Evolutionary conservation across 2,329 filamentous ascomycete genomes (phyloP), one percentile per base, ranked within the genome.

Genomic region (Fusarium praegraminearum): DNA sequence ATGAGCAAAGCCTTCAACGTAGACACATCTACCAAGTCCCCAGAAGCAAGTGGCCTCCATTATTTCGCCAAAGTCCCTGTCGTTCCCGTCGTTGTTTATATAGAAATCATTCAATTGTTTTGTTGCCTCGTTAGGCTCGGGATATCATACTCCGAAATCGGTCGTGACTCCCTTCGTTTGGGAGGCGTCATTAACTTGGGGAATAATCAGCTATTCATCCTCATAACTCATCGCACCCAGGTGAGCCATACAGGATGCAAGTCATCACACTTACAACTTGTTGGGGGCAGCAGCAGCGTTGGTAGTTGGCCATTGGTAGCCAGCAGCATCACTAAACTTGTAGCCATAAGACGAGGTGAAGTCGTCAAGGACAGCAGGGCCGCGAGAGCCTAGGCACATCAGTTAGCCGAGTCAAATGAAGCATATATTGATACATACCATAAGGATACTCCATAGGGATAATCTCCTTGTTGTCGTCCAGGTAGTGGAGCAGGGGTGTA

Each of bases 371-470:
- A 99, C 95, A 57, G 94, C 93, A 30, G 97, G 97, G 65, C 97
- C 96, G 76, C 97, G 95, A 64, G 96, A 99, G 73, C 96, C 96
- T 99, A 74, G 77, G 36, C n/a, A 49, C 6, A 50, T 36, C 24
- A 24, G 44, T 69, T 32, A 64, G 49, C n/a, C 40, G 12, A 22
- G 20, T 43, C 18, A 18, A 33, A 33, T 30, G 6, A 15, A 10
- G 16, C 13, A 13, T 18, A 28, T n/a, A 5, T 6, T 28, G 28
- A 16, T 24, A 24, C 44, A 81, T 84, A 98, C 96, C 96, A 79
- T 99, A 99, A 73, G 97, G 95, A 84, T 99, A 99, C 79, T 98
- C 95, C 96, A 99, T 99, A 28, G 96, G 96, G 65, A 97, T 93
- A 73, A 99, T 98, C 84, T 99, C 96, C 87, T 97, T 97, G 87